phyloP scores from a whole-genome alignment of 345 rosid genomes.

The Kandelia obovata region DNA sequence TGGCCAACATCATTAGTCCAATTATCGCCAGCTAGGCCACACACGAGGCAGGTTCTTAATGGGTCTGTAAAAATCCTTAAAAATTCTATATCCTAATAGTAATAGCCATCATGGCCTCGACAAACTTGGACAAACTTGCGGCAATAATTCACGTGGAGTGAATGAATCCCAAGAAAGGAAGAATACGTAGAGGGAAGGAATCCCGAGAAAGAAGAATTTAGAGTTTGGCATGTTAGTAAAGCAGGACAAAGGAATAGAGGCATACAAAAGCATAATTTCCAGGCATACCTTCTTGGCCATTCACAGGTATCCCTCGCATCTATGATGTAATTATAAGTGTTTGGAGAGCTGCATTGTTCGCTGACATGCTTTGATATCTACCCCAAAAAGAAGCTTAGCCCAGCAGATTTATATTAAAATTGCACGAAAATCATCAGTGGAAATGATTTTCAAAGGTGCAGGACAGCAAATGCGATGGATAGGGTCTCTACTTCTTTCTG shows the following conservation, averaged over 20 bases:
- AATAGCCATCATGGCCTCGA: slow-evolving; percentile 9
- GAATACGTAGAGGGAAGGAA: slow-evolving; percentile 15
- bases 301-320: slow-evolving; percentile 36
- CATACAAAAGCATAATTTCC: slow-evolving; percentile 42
- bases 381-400: slow-evolving; percentile 15
- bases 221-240: slow-evolving; percentile 80
- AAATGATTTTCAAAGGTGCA: slow-evolving; percentile 34
- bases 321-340: slow-evolving; percentile 11
- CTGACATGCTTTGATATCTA: slow-evolving; percentile 45
- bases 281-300: slow-evolving; percentile 43
- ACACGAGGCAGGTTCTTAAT: slow-evolving; percentile 21
- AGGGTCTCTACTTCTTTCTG: slow-evolving; percentile 14
- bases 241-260: slow-evolving; percentile 55
- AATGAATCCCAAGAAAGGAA: slow-evolving; percentile 72
- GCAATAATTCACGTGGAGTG: slow-evolving; percentile 31
- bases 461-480: slow-evolving; percentile 30
- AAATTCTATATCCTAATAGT: slow-evolving; percentile 7
- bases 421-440: slow-evolving; percentile 58
- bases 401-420: slow-evolving; percentile 14
- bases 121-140: neutral
- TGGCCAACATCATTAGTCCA: slow-evolving; percentile 26
- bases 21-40: slow-evolving; percentile 16
- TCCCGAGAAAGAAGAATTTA: slow-evolving; percentile 31
- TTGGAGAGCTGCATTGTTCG: slow-evolving; percentile 20
- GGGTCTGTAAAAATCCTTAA: slow-evolving; percentile 15